Percentiles rank a stretch among this genome's conserved stretches.
These are phyloP conservation scores for Rheum nobile DNA, from an alignment of 148 eudicot species.

Conservation along the genomic window DNA sequence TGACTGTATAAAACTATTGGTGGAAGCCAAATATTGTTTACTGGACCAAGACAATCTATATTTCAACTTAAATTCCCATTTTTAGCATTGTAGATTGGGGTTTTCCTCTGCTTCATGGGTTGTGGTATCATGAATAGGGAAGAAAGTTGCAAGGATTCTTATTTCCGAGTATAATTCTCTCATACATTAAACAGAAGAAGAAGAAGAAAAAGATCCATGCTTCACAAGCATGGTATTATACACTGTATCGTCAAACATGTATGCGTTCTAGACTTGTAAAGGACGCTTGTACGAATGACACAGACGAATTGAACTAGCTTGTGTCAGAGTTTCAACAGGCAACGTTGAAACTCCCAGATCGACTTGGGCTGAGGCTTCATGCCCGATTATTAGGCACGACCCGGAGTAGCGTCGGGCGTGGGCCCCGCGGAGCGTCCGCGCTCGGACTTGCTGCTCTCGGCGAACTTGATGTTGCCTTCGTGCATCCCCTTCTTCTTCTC, in stretches of 20 bases:
- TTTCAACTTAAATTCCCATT: too few relatives aligned
- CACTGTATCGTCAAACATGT: not conserved
- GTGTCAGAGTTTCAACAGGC: not conserved
- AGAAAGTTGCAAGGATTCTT: not conserved
- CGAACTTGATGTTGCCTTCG: constrained; percentile 38
- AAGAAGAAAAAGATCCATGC: not conserved
- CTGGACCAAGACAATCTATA: too few relatives aligned
- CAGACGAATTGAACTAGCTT: not conserved
- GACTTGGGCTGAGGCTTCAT: not conserved
- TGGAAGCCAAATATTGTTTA: not conserved
- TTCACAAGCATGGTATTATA: not conserved
- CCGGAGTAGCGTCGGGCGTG: constrained; percentile 11
- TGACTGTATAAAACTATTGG: not conserved
- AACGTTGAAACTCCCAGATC: not conserved
- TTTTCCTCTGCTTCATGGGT: not conserved
- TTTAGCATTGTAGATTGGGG: not conserved
- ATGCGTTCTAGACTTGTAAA: not conserved
- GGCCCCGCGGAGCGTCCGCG: constrained; percentile 11
- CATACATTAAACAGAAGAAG: not conserved
- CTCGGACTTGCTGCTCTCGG: constrained; percentile 8
- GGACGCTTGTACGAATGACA: not conserved
- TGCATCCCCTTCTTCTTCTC: constrained; percentile 42
- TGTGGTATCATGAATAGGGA: not conserved
- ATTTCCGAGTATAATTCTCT: not conserved
- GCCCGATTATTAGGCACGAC: not conserved